Evolutionary conservation across 257 asterid species (phyloP), one percentile per base, ranked within the genome.

Genomic region (Voacanga thouarsii): DNA sequence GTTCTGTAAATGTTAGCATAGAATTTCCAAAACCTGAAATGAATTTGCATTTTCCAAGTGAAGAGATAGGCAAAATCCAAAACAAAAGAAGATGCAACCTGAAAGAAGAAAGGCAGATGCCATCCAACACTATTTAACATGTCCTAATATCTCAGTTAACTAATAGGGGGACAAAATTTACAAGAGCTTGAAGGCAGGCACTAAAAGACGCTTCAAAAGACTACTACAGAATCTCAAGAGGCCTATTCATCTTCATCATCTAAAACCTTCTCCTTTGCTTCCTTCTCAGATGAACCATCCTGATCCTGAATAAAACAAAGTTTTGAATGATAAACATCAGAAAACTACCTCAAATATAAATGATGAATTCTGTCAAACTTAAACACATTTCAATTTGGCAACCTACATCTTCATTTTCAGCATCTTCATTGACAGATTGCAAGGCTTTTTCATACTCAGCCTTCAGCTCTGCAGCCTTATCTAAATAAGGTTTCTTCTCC

Each of bases 381-480:
- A 55, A 21, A 5, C 16, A 55, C 61, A 55, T 3, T 19, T 5
- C 3, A 21, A 41, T 21, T 21, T 37, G 14, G 49, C 15, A 23
- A 39, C 73, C 8, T 41, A 68, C 77, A 55, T 51, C 45, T 30
- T 73, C 77, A 26, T 72, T 50, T 72, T 72, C 63, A 72, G 18
- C 59, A 67, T 72, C 85, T 56, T 71, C 81, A 57, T 64, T 57
- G 14, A 75, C 73, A 6, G 86, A 82, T 79, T 82, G 83, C 47
- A 55, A 43, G n/a, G 86, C 80, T 76, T 85, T 90, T 12, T 68
- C 82, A 80, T 85, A 90, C 66, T 89, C 96, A 21, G 96, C 94
- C 77, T 94, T 94, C 65, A 87, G 92, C 85, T 92, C 94, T 44
- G 94, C 93, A 14, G 97, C 98, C 83, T 71, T 92, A 21, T 94